Evolutionary conservation across 2,329 filamentous ascomycete species (phyloP), one percentile per base, ranked within the genome.

Genomic region (Trichoderma afroharzianum): DNA sequence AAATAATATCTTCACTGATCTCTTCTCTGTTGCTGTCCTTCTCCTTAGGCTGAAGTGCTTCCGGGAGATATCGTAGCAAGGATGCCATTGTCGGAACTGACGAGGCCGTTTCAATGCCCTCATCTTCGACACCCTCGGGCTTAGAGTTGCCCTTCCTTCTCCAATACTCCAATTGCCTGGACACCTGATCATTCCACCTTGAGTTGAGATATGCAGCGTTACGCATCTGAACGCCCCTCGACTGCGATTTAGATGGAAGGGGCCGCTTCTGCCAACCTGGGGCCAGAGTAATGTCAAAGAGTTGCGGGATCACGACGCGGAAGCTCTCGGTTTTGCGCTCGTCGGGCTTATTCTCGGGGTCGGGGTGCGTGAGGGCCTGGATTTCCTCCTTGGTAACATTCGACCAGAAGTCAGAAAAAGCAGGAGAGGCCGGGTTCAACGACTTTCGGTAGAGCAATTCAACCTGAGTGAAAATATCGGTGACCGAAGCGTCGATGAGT

Each of bases 231-330:
- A 88, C 86, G 2, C 84, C 81, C 47, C 81, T 81, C 15, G 80
- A 83, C 74, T 87, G 85, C 12, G 85, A 85, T 15, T 71, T 74
- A 1, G 85, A 81, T 1, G 86, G 82, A 2, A 76, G 68, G 0
- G 82, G 82, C 3, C 87, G 83, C 11, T 79, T 79, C 7, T 81
- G 77, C 85, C 88, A 90, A 1, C 85, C 87, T 0, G 88, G 88
- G 0, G 85, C 80, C 1, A 90, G 76, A 0, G 87, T 85, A 3
- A 87, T 82, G 74, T 90, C 88, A 66, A 88, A 82, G 3, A 88
- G 76, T 50, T 81, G 80, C 0, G 88, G 87, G 14, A 89, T 79
- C 11, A 90, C 74, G 24, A 90, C 77, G 1, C 83, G 82, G 73
- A 90, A 90, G 62, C 76, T 80, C 71, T 83, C 82, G 6, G 81